Conservation (phyloP, 2,329 filamentous ascomycete species). For the Seiridium unicorne region DNA sequence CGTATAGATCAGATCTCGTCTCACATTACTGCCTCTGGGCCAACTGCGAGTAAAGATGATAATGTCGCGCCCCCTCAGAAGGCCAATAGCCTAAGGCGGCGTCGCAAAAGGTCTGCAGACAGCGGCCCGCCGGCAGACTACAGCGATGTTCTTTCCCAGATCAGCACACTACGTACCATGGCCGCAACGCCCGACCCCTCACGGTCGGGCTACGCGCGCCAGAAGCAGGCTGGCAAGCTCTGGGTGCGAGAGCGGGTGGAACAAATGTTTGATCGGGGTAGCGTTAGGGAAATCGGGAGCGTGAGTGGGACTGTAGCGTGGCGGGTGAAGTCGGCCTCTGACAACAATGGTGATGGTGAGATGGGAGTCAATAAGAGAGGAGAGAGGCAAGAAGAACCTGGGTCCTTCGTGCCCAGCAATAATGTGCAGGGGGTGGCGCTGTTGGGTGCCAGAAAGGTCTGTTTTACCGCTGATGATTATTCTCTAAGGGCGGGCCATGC, state of each 20-base stretch:
- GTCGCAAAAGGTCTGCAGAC: background rate
- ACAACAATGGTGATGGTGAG: constrained; percentile 28
- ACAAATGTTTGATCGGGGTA: constrained; percentile 53
- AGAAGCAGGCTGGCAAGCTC: constrained; percentile 63
- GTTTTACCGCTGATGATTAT: constrained; percentile 65
- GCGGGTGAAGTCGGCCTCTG: constrained; percentile 36
- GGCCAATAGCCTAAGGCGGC: background rate
- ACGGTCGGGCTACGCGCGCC: constrained; percentile 58
- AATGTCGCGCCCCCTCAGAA: background rate
- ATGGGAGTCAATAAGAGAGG: no score
- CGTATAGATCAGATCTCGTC: constrained; percentile 25
- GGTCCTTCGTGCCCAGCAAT: constrained; percentile 55
- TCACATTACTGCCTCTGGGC: constrained; percentile 14
- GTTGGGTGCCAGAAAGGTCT: constrained; percentile 49
- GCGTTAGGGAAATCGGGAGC: constrained; percentile 59
- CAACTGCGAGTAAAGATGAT: background rate
- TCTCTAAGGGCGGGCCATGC: constrained; percentile 62
- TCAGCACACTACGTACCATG: constrained; percentile 48
- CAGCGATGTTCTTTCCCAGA: constrained; percentile 58
- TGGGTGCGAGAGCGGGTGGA: constrained; percentile 63
- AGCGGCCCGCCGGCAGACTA: constrained; percentile 54
- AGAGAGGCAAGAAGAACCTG: constrained; percentile 14
- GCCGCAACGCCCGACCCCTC: constrained; percentile 53
- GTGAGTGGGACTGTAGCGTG: constrained; percentile 59
- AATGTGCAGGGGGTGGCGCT: constrained; percentile 60